A percentile compares a stretch with the other conserved stretches of the same genome.
These are phyloP conservation scores for Trypanosoma grayi DNA, from an alignment of 208 protist species.

Conservation along the genomic window DNA sequence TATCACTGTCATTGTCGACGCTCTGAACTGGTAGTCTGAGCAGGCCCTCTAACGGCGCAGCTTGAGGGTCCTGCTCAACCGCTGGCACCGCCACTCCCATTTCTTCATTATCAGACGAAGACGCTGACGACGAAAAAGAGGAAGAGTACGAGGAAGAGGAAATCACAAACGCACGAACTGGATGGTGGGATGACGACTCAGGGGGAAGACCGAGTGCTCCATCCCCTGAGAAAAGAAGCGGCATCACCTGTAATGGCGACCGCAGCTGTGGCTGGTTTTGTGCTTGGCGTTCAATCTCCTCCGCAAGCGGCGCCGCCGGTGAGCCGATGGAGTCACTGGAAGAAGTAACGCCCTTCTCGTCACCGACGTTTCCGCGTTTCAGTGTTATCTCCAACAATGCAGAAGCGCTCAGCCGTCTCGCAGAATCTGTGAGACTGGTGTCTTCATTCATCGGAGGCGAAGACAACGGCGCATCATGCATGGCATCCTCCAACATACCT, in stretches of 20 bases:
- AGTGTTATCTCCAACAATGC: slow-evolving; percentile 17
- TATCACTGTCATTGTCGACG: not conserved
- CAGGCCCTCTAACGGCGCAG: not conserved
- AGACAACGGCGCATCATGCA: not conserved
- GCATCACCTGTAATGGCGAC: slow-evolving; percentile 33
- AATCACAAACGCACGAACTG: not conserved
- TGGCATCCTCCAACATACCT: slow-evolving; percentile 28
- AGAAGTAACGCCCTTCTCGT: not conserved
- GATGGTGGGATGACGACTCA: no score
- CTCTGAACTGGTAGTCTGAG: not conserved
- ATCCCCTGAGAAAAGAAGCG: no score
- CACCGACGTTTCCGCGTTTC: not conserved
- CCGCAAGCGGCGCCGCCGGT: slow-evolving; percentile 13
- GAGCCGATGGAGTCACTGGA: slow-evolving; percentile 4
- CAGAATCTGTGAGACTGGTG: not conserved
- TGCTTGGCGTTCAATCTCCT: slow-evolving; percentile 34
- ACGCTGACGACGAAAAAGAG: not conserved
- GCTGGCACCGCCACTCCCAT: no score
- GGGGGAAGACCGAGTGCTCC: no score
- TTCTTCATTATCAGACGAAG: not conserved
- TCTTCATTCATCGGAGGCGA: not conserved
- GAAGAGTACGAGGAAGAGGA: not conserved
- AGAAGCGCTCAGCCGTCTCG: not conserved
- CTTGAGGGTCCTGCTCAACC: not conserved
- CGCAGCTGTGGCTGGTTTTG: slow-evolving; percentile 25